Evolutionary conservation across 495 filamentous ascomycete genomes (phyloP).

Genomic region (Pyrenopolyporus hunteri): DNA sequence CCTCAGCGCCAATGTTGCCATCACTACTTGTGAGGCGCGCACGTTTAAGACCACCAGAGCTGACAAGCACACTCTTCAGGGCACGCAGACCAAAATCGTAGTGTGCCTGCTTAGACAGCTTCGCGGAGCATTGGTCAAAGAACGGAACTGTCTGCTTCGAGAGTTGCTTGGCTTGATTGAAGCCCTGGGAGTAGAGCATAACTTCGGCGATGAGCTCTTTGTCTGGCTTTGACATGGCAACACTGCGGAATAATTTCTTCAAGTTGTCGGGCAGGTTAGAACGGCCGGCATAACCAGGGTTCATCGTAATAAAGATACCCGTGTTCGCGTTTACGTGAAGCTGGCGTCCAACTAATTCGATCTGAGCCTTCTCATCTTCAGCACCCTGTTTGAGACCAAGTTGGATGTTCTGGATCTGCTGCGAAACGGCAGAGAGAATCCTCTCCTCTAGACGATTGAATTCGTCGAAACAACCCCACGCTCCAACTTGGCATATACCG

Average conservation of each 20-base stretch:
- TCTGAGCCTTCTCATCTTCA: conserved; percentile 79
- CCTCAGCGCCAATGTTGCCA: conserved; percentile 67
- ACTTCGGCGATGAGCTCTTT: conserved; percentile 99
- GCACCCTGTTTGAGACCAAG: conserved; percentile 83
- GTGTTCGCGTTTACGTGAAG: conserved; percentile 88
- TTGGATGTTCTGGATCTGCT: conserved; percentile 99
- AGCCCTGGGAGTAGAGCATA: conserved; percentile 99
- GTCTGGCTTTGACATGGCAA: conserved; percentile 99
- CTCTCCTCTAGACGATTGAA: conserved; percentile 98
- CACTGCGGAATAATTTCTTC: conserved; percentile 98
- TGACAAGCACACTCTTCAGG: conserved; percentile 96
- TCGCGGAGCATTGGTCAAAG: conserved; percentile 84
- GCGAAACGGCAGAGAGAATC: conserved; percentile 95
- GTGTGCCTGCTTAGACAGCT: conserved; percentile 93
- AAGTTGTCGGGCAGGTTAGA: conserved; percentile 98
- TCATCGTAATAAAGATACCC: conserved; percentile 99
- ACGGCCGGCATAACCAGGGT: conserved; percentile 96
- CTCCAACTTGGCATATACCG: conserved; percentile 98
- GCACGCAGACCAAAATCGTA: conserved; percentile 99
- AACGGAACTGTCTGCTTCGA: conserved; percentile 96
- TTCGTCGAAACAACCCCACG: conserved; percentile 99
- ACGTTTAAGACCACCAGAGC: conserved; percentile 94
- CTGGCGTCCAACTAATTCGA: conserved; percentile 90
- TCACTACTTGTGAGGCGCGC: conserved; percentile 66
- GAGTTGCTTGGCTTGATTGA: conserved; percentile 90